Evolutionary conservation across 805 yeast species (phyloP).

Genomic region (Candida coleopterorum): DNA sequence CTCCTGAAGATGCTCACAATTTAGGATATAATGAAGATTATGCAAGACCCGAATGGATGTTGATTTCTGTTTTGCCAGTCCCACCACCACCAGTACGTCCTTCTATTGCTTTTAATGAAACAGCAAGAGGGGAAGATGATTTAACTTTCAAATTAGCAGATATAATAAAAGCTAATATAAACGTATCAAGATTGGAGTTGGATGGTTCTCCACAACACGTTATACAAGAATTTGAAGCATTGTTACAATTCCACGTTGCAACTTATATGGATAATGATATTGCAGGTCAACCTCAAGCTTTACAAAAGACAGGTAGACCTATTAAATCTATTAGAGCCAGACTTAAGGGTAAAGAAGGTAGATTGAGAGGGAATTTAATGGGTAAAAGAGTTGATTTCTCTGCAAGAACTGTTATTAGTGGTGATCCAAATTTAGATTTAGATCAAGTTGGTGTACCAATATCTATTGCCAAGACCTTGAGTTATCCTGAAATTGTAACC

Average conservation of each 20-base stretch:
- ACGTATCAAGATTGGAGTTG: slow-evolving; percentile 94
- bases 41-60: slow-evolving; percentile 98
- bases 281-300: slow-evolving; percentile 99
- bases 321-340: slow-evolving; percentile 99
- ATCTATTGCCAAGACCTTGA: slow-evolving; percentile 89
- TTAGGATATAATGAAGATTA: slow-evolving; percentile 93
- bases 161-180: slow-evolving; percentile 91
- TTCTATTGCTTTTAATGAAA: slow-evolving; percentile 94
- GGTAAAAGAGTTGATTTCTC: slow-evolving; percentile 99
- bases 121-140: slow-evolving; percentile 99
- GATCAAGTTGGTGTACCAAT: slow-evolving; percentile 99
- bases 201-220: slow-evolving; percentile 99
- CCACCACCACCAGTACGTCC: slow-evolving; percentile 99
- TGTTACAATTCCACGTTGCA: slow-evolving; percentile 95
- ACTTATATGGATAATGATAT: slow-evolving; percentile 99
- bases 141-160: slow-evolving; percentile 96
- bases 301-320: slow-evolving; percentile 98
- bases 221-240: slow-evolving; percentile 90
- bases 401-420: slow-evolving; percentile 98
- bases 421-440: slow-evolving; percentile 95
- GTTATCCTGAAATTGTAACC: slow-evolving; percentile 97
- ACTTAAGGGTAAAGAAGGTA: slow-evolving; percentile 98
- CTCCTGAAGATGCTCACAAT: slow-evolving; percentile 72
- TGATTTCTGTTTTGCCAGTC: slow-evolving; percentile 94
- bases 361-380: slow-evolving; percentile 97